Conservation (phyloP, 768 basidiomycete species). For the Erythrobasidium yunnanense region DNA sequence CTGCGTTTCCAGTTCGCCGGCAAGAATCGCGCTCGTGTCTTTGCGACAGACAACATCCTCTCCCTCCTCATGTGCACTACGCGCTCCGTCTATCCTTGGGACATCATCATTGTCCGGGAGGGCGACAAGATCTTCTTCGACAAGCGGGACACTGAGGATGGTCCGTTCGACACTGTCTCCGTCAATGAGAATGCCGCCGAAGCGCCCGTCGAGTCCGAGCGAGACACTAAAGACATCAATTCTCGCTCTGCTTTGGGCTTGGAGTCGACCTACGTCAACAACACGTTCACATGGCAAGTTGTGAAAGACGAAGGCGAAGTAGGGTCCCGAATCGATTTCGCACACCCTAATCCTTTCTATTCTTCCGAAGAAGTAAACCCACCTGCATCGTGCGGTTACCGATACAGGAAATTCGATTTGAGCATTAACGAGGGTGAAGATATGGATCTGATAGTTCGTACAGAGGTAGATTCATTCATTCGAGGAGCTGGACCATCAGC, state of each 20-base stretch:
- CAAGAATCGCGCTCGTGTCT: slow-evolving; percentile 72
- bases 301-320: slow-evolving; percentile 58
- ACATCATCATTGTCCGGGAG: slow-evolving; percentile 87
- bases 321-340: slow-evolving; percentile 61
- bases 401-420: slow-evolving; percentile 90
- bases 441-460: slow-evolving; percentile 73
- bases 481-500: slow-evolving; percentile 38
- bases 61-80: slow-evolving; percentile 92
- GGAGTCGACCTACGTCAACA: slow-evolving; percentile 97
- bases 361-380: slow-evolving; percentile 85
- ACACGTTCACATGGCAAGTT: slow-evolving; percentile 94
- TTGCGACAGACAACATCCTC: slow-evolving; percentile 89
- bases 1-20: slow-evolving; percentile 54
- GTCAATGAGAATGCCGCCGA: slow-evolving; percentile 98
- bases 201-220: slow-evolving; percentile 69
- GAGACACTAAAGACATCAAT: slow-evolving; percentile 59
- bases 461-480: slow-evolving; percentile 88
- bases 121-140: slow-evolving; percentile 90
- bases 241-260: slow-evolving; percentile 83
- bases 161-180: slow-evolving; percentile 90
- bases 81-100: slow-evolving; percentile 95
- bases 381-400: slow-evolving; percentile 87
- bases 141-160: slow-evolving; percentile 74
- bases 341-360: slow-evolving; percentile 91
- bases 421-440: slow-evolving; percentile 75